These are phyloP conservation scores for Thraustochytrium sp. DNA, from an alignment of 352 stramenopile genomes.

Conservation along the genomic window DNA sequence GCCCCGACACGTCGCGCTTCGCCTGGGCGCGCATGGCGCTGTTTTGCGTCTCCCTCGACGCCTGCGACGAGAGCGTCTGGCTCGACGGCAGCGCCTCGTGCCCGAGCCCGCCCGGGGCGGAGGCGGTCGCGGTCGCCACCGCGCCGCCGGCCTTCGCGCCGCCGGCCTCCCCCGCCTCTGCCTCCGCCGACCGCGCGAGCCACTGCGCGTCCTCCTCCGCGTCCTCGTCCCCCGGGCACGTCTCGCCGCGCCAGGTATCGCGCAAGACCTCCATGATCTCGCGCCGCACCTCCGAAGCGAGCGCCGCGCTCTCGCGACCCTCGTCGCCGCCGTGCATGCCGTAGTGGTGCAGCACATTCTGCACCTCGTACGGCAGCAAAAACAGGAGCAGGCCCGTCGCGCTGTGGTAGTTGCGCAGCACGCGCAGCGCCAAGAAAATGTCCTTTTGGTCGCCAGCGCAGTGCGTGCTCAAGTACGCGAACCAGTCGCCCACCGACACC, in stretches of 20 bases:
- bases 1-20: neutral
- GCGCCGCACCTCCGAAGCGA: neutral
- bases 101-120: too few species aligned
- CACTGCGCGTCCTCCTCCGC: neutral
- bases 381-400: constrained; percentile 18
- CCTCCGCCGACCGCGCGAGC: neutral
- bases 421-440: neutral
- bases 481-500: constrained; percentile 29
- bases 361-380: constrained; percentile 30
- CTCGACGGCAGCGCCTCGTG: too few species aligned
- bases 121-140: too few species aligned
- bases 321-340: too few species aligned
- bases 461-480: neutral
- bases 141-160: too few species aligned
- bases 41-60: neutral
- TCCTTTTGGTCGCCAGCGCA: neutral
- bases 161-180: too few species aligned
- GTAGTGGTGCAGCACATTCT: constrained; percentile 17
- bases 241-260: constrained; percentile 17
- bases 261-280: constrained; percentile 37
- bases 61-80: too few species aligned
- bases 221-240: neutral
- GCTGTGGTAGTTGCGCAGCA: constrained; percentile 1
- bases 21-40: neutral
- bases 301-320: neutral